These are phyloP conservation scores for Ustilago lituana DNA, from an alignment of 1,284 basidiomycete genomes.

Conservation along the genomic window DNA sequence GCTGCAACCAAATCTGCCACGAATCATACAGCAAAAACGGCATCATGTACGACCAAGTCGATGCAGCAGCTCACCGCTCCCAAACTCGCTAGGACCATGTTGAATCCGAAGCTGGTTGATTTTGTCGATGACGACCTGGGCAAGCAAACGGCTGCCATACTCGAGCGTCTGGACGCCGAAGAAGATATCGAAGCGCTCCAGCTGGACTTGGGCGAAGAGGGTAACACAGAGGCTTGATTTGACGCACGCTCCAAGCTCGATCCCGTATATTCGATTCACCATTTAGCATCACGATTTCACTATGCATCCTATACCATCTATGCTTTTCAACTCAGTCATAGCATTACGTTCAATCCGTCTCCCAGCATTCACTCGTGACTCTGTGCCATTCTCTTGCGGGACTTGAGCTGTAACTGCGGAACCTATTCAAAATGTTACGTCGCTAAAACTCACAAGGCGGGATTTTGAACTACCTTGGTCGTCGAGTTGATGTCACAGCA, in stretches of 20 bases:
- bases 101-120: constrained; percentile 39
- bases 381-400: no score
- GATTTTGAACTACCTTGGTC: no score
- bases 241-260: no score
- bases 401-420: no score
- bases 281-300: no score
- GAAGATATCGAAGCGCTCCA: constrained; percentile 24
- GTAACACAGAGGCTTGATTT: constrained; percentile 3
- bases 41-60: neutral
- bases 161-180: constrained; percentile 17
- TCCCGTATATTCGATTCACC: no score
- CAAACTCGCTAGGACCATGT: constrained; percentile 6
- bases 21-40: neutral
- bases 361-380: no score
- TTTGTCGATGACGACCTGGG: constrained; percentile 44
- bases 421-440: no score
- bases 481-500: constrained; percentile 4
- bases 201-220: constrained; percentile 21
- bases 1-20: no score
- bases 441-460: no score
- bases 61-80: neutral
- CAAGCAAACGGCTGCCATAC: constrained; percentile 26
- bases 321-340: no score
- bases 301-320: neutral
- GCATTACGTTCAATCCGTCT: no score